Percentiles rank a stretch among this genome's conserved stretches.
Conservation (phyloP, 2,329 filamentous ascomycete genomes). For the Akanthomyces muscarius region DNA sequence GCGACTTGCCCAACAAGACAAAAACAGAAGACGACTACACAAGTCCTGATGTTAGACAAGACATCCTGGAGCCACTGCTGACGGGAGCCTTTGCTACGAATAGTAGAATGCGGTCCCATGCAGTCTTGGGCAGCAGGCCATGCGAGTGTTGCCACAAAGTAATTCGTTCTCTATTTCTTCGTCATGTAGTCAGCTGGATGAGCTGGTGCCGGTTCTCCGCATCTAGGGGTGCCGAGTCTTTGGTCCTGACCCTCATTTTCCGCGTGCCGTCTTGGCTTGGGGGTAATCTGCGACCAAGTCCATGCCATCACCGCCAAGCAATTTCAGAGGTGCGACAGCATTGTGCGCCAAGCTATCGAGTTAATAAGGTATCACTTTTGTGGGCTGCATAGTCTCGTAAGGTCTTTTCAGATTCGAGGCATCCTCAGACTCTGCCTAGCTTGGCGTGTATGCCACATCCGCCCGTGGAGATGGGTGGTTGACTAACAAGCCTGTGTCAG, state of each 20-base stretch:
- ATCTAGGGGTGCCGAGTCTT: background rate
- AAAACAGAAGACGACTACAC: too few relatives aligned
- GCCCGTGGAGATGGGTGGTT: background rate
- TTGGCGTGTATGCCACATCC: background rate
- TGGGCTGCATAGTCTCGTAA: background rate
- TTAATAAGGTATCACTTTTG: too few relatives aligned
- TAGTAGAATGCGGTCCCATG: too few relatives aligned
- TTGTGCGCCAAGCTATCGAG: background rate
- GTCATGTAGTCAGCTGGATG: too few relatives aligned
- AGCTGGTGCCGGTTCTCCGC: background rate
- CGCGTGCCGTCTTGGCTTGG: background rate
- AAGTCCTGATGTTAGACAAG: too few relatives aligned
- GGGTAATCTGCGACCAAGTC: background rate
- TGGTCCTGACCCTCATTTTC: background rate
- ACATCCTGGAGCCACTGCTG: too few relatives aligned
- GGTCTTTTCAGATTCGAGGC: background rate
- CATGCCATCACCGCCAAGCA: background rate
- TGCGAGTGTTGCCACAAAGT: too few relatives aligned
- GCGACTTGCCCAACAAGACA: too few relatives aligned
- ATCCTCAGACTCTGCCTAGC: background rate
- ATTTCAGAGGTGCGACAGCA: background rate
- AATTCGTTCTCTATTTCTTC: too few relatives aligned
- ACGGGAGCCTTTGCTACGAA: too few relatives aligned
- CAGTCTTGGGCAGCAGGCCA: too few relatives aligned
- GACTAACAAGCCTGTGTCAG: background rate